phyloP scores from a whole-genome alignment of 1,284 basidiomycete species.

The Ustilago sp. region DNA sequence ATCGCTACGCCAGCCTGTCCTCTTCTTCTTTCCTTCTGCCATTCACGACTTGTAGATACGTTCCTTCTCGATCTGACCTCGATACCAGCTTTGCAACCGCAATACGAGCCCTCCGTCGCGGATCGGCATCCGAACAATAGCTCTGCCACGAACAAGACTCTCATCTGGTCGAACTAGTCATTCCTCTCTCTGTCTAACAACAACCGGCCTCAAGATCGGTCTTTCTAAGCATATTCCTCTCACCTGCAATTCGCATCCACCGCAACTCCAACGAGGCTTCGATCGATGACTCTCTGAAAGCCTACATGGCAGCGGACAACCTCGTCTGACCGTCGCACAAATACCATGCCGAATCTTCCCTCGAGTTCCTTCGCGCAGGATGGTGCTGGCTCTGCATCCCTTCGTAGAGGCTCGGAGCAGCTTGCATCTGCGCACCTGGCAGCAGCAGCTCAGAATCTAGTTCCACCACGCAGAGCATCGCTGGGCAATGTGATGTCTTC shows the following conservation, averaged over 20 bases:
- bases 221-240: too few relatives aligned
- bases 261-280: neutral
- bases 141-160: too few relatives aligned
- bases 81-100: neutral
- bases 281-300: neutral
- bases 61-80: neutral
- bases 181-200: too few relatives aligned
- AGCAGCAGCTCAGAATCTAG: neutral
- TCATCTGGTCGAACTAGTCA: too few relatives aligned
- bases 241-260: neutral
- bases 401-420: conserved; percentile 45
- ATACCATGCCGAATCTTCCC: conserved; percentile 38
- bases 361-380: conserved; percentile 24
- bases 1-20: neutral
- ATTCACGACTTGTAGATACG: neutral
- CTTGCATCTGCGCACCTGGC: conserved; percentile 6
- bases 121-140: neutral
- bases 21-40: neutral
- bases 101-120: neutral
- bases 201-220: too few relatives aligned
- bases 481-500: conserved; percentile 12
- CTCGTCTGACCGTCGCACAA: neutral
- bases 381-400: conserved; percentile 10
- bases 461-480: conserved; percentile 30
- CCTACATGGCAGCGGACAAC: too few relatives aligned